Evolutionary conservation across 2,329 filamentous ascomycete genomes (phyloP), one percentile per base, ranked within the genome.

Genomic region (Chaetomium sp.): DNA sequence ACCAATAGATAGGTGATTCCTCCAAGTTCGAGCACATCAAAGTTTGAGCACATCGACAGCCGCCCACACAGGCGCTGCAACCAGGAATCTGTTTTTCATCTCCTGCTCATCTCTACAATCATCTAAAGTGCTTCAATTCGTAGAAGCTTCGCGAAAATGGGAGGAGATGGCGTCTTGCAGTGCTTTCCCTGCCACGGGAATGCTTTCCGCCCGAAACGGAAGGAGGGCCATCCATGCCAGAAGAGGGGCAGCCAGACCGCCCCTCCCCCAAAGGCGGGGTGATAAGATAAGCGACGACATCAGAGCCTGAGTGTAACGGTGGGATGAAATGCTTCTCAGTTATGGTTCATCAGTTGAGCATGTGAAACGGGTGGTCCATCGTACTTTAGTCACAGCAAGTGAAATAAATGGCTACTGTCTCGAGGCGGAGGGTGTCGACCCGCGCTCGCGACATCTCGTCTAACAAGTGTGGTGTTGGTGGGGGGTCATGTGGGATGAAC

Each of bases 251-350:
- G 13, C n/a, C 21, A 21, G 29, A 35, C 29, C 53, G 27, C 29
- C 53, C 27, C 50, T 57, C 59, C 23, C 35, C 38, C 27, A 47
- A 60, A 62, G 33, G 64, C 59, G 64, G 64, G 64, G 64, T 65
- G 64, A 65, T 65, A 65, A 65, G 64, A 65, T 65, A 65, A 65
- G 63, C 47, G 21, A 51, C 12, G 12, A 50, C 23, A 42, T 42
- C 38, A 42, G 38, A 42, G 38, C 38, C 38, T 42, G 38, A 12
- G 23, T 7, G 38, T 51, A 54, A 55, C 47, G n/a, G 21, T 47
- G 33, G 45, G 21, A 60, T 51, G 57, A 38, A 7, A 21, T 4
- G 29, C 2, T 35, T 42, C 16, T 4, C 35, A 16, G 16, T 7
- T 2, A n/a, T 42, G 38, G 16, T 42, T 16, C 19, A 42, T n/a